These are phyloP conservation scores for Cryptococcus sp. DNA, from an alignment of 1,284 basidiomycete species.

Conservation along the genomic window DNA sequence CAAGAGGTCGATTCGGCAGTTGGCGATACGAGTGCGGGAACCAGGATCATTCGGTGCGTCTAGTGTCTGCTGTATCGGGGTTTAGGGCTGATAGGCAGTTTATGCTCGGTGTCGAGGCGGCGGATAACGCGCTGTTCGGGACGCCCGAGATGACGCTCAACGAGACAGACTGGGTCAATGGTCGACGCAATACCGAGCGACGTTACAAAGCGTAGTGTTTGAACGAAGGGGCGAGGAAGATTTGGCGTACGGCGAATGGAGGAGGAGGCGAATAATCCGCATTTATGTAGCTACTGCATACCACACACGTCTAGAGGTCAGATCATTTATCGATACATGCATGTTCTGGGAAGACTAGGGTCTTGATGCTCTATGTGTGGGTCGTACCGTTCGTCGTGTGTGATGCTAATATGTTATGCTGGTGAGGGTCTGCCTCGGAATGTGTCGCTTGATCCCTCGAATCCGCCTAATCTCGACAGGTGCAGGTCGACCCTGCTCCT, in stretches of 20 bases:
- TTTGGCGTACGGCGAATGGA: too few species aligned
- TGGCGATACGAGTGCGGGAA: slow-evolving; percentile 54
- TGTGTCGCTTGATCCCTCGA: too few species aligned
- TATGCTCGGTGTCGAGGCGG: slow-evolving; percentile 53
- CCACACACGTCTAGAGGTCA: too few species aligned
- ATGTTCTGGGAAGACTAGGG: too few species aligned
- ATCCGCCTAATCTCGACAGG: slow-evolving; percentile 20
- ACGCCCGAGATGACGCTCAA: slow-evolving; percentile 50
- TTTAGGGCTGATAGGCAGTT: slow-evolving; percentile 24
- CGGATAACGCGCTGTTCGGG: slow-evolving; percentile 49
- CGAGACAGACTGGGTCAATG: slow-evolving; percentile 50
- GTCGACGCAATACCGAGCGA: slow-evolving; percentile 47
- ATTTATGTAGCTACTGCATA: too few species aligned
- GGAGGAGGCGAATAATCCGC: too few species aligned
- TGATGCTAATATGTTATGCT: too few species aligned
- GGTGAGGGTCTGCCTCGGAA: too few species aligned
- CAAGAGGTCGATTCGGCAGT: slow-evolving; percentile 52
- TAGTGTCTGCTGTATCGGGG: background rate
- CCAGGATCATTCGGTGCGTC: slow-evolving; percentile 49
- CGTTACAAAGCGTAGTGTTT: slow-evolving; percentile 19
- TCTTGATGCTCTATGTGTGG: too few species aligned
- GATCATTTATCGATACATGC: too few species aligned
- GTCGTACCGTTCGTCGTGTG: too few species aligned
- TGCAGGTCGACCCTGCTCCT: slow-evolving; percentile 11
- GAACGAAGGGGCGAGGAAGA: too few species aligned